These are phyloP conservation scores for Malassezia dermatis DNA, from an alignment of 1,284 basidiomycete genomes.

Conservation along the genomic window DNA sequence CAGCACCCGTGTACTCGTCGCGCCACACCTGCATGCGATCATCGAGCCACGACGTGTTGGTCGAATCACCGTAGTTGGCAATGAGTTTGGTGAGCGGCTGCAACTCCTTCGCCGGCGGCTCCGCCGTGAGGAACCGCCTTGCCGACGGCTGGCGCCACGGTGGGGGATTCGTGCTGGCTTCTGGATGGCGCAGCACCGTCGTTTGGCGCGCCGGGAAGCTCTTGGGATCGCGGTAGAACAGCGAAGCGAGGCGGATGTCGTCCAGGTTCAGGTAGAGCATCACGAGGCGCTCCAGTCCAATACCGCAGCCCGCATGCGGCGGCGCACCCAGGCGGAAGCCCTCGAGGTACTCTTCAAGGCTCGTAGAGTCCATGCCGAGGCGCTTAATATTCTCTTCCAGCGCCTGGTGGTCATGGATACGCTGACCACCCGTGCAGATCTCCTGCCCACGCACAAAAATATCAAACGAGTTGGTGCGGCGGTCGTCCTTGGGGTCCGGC, in stretches of 20 bases:
- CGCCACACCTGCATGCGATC: constrained; percentile 56
- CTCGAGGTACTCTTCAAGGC: constrained; percentile 43
- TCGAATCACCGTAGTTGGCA: constrained; percentile 55
- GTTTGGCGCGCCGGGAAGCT: constrained; percentile 27
- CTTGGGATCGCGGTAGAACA: constrained; percentile 46
- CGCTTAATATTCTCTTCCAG: constrained; percentile 34
- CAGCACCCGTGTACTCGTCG: constrained; percentile 52
- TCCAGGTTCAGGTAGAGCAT: constrained; percentile 46
- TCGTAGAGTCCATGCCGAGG: constrained; percentile 24
- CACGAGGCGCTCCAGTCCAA: constrained; percentile 43
- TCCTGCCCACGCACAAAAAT: constrained; percentile 46
- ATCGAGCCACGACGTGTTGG: constrained; percentile 56
- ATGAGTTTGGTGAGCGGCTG: constrained; percentile 51
- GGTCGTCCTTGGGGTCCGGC: constrained; percentile 52
- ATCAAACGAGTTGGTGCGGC: constrained; percentile 42
- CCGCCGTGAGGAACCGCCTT: constrained; percentile 1
- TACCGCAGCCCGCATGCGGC: constrained; percentile 45
- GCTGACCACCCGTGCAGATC: constrained; percentile 46
- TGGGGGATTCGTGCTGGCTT: constrained; percentile 37
- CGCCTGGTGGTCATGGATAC: constrained; percentile 37
- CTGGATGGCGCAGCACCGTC: constrained; percentile 33
- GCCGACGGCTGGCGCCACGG: constrained; percentile 27
- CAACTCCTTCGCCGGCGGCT: constrained; percentile 23
- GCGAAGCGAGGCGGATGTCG: constrained; percentile 39
- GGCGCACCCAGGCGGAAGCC: constrained; percentile 44